These are phyloP conservation scores for Clavispora carvajalis DNA, from an alignment of 805 yeast species.

Conservation along the genomic window DNA sequence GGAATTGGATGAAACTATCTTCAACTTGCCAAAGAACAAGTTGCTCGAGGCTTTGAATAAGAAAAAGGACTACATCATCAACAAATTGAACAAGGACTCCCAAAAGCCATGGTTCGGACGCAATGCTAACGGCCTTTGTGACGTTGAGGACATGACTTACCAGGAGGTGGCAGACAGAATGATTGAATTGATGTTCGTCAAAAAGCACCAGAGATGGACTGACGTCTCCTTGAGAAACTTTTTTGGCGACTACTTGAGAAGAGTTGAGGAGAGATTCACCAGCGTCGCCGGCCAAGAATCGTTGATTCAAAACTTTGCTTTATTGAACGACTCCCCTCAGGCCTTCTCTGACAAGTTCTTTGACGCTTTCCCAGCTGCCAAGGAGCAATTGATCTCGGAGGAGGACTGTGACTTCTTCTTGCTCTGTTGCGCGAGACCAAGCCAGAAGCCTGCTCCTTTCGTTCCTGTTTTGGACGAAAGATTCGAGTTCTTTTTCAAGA, in stretches of 20 bases:
- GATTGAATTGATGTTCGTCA: slow-evolving; percentile 83
- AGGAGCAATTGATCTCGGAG: slow-evolving; percentile 79
- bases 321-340: slow-evolving; percentile 60
- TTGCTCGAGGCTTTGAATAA: slow-evolving; percentile 72
- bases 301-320: slow-evolving; percentile 65
- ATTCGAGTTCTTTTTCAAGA: slow-evolving; percentile 94
- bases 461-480: slow-evolving; percentile 92
- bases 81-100: slow-evolving; percentile 84
- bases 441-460: slow-evolving; percentile 96
- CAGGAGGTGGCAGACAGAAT: slow-evolving; percentile 83
- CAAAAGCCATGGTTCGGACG: slow-evolving; percentile 98
- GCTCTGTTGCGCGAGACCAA: slow-evolving; percentile 72
- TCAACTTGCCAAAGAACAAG: slow-evolving; percentile 85
- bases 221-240: slow-evolving; percentile 82
- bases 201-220: slow-evolving; percentile 78
- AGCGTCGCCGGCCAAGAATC: slow-evolving; percentile 49
- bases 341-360: slow-evolving; percentile 55
- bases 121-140: slow-evolving; percentile 75
- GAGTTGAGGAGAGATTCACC: slow-evolving; percentile 96
- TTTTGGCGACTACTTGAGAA: slow-evolving; percentile 78
- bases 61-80: slow-evolving; percentile 82
- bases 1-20: slow-evolving; percentile 91
- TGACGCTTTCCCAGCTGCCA: slow-evolving; percentile 66
- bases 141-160: slow-evolving; percentile 93
- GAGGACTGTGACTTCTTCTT: slow-evolving; percentile 94